Percentiles rank a stretch among this genome's conserved stretches.
Conservation (phyloP, 352 stramenopile species). For the Globisporangium spiculum region DNA sequence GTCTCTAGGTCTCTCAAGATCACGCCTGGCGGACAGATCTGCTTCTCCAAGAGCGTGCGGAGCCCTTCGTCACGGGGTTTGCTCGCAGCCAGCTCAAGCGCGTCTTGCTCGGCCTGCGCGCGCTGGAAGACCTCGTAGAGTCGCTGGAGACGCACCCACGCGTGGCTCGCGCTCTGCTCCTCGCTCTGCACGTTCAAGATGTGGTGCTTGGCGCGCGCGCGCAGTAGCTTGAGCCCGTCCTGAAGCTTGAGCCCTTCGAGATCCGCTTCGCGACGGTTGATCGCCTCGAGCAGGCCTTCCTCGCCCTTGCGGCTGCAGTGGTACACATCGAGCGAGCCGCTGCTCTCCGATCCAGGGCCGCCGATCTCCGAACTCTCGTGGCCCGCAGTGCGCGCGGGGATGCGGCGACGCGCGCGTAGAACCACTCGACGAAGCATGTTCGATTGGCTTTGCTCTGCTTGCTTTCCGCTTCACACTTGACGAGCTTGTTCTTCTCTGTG, state of each 20-base stretch:
- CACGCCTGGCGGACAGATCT: slow-evolving; percentile 30
- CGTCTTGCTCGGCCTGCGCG: slow-evolving; percentile 27
- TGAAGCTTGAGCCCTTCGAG: slow-evolving; percentile 16
- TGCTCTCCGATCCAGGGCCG: slow-evolving; percentile 22
- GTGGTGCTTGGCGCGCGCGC: slow-evolving; percentile 19
- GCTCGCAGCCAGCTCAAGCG: slow-evolving; percentile 19
- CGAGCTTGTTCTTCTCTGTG: slow-evolving; percentile 14
- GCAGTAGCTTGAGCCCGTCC: slow-evolving; percentile 10
- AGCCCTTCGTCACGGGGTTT: slow-evolving; percentile 41
- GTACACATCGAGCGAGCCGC: slow-evolving; percentile 38
- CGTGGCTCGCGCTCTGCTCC: slow-evolving; percentile 45
- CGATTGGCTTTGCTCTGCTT: background rate
- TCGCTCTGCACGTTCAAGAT: slow-evolving; percentile 38
- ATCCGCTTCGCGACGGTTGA: slow-evolving; percentile 12
- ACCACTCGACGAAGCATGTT: slow-evolving; percentile 63
- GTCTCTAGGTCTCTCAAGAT: slow-evolving; percentile 52
- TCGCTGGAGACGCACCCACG: slow-evolving; percentile 53
- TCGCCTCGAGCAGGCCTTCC: slow-evolving; percentile 25
- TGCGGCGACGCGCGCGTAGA: slow-evolving; percentile 49
- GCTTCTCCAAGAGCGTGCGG: slow-evolving; percentile 42
- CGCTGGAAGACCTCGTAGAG: slow-evolving; percentile 62
- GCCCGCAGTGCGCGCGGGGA: slow-evolving; percentile 54
- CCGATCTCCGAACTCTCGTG: slow-evolving; percentile 44
- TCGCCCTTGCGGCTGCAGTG: slow-evolving; percentile 31
- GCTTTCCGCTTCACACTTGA: background rate